These are phyloP conservation scores for Cladosporium colombiae DNA, from an alignment of 2,329 filamentous ascomycete species.

Conservation along the genomic window DNA sequence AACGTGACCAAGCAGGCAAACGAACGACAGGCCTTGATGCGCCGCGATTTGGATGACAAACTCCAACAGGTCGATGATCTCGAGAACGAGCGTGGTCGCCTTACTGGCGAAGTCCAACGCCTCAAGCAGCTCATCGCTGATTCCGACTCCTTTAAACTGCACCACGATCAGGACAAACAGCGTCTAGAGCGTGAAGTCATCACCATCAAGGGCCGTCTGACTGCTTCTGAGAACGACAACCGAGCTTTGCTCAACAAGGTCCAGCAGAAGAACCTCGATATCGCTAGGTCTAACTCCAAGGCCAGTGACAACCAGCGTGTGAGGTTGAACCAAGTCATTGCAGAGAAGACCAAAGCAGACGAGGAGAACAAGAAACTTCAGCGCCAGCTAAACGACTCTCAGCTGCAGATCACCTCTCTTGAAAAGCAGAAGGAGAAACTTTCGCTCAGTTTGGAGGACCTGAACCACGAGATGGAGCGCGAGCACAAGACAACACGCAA, in stretches of 20 bases:
- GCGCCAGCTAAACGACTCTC: conserved; percentile 82
- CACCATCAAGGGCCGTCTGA: conserved; percentile 84
- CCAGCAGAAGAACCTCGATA: conserved; percentile 95
- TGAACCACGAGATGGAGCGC: conserved; percentile 86
- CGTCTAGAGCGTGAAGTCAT: conserved; percentile 86
- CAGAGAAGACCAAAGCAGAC: conserved; percentile 79
- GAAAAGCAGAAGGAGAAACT: conserved; percentile 96
- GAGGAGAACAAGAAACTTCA: conserved; percentile 79
- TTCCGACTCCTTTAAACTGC: conserved; percentile 83
- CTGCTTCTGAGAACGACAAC: conserved; percentile 95
- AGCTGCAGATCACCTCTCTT: conserved; percentile 76
- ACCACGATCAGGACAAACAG: conserved; percentile 92
- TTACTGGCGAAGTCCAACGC: conserved; percentile 78
- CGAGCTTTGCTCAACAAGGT: conserved; percentile 93
- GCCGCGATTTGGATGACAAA: conserved; percentile 77
- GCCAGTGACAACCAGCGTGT: conserved; percentile 80
- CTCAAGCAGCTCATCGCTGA: conserved; percentile 85
- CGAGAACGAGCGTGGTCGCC: conserved; percentile 73
- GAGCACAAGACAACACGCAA: conserved; percentile 88
- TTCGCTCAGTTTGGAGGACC: conserved; percentile 81
- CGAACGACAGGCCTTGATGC: conserved; percentile 76
- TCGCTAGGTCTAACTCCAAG: conserved; percentile 83
- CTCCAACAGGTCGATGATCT: conserved; percentile 75
- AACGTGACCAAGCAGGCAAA: conserved; percentile 75
- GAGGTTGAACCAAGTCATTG: conserved; percentile 73